Evolutionary conservation across 2,329 filamentous ascomycete genomes (phyloP), one percentile per base, ranked within the genome.

Genomic region (Colletotrichum falcatum): DNA sequence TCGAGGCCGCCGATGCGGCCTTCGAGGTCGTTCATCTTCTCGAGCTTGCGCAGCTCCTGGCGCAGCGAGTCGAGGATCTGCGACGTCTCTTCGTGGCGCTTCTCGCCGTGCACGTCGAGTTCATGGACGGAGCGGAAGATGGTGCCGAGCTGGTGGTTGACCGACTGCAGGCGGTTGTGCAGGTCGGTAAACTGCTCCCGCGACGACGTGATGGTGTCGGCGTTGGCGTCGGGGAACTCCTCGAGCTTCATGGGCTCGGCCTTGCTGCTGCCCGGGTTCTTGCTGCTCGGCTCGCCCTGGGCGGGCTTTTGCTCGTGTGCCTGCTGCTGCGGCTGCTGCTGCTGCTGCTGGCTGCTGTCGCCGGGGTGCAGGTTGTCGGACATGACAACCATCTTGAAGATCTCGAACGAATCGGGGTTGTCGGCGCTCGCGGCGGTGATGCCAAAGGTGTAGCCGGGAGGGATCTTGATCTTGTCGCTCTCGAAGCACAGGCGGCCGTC

Each of bases 361-460:
- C 78, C 77, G 11, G 79, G 76, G 60, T 81, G 77, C 66, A 76
- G 79, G 37, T 79, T 79, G 33, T 89, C 87, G 14, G 88, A 90
- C 77, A 91, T 89, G 61, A 96, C 89, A 44, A 92, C 87, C 78
- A 98, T 88, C 79, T 95, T 97, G 85, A 95, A 96, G 74, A 97
- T 81, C 81, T 99, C 96, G 77, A 98, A 97, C 6, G 94, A 97
- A 82, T 99, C 96, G 0, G 96, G 94, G 76, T 90, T 95, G 74
- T 98, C 95, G 37, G 94, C 93, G 3, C 94, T 95, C 20, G 94
- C 93, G 51, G 95, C 96, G 16, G 92, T 94, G 75, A 99, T 84
- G 76, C 96, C 96, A 74, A 97, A 93, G 79, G 89, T 88, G 83
- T 98, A 97, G 74, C 93, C 93, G 2, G 87, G 76, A 3, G 95